Evolutionary conservation across 345 rosid species (phyloP), one percentile per base, ranked within the genome.

Genomic region (Laguncularia racemosa): DNA sequence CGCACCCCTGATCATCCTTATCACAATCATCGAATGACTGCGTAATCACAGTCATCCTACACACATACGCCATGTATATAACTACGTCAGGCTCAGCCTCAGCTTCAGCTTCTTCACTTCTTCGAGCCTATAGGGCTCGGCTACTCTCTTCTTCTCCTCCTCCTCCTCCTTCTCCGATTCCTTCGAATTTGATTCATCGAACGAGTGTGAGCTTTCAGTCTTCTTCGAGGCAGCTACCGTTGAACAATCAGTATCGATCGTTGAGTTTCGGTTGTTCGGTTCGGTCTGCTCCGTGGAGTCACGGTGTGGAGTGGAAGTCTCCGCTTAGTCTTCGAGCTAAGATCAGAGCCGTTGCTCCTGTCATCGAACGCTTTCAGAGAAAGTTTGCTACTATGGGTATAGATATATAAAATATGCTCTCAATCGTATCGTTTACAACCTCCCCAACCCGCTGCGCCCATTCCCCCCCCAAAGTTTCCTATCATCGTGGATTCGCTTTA

Each of bases 351-450:
- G 83, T 58, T 20, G 67, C 88, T 58, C 89, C 97, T 0, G 72
- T 63, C 46, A 63, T 87, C 60, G 89, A 85, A 49, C 87, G 75
- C 21, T 74, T 93, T 53, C 56, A 82, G 79, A 74, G 84, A 48
- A 79, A 67, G 66, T 80, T 93, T 65, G 78, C 95, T 49, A 77
- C 96, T 49, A 85, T 84, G 95, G 97, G 99, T 93, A 81, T 58
- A 17, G 33, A 7, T 13, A 13, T 55, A 18, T 40, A 13, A 16
- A 23, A 23, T 23, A 23, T 23, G 28, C 3, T 23, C 28, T 23
- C 26, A 2, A 23, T 23, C 28, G 28, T 2, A 23, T n/a, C n/a
- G n/a, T 23, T 23, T 6, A 23, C 28, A 3, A 2, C 5, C 28
- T 23, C 28, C 28, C 28, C 28, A 6, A 23, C 28, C 28, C 28